phyloP scores from a whole-genome alignment of 441 rosid species.

The Biscutella laevigata region DNA sequence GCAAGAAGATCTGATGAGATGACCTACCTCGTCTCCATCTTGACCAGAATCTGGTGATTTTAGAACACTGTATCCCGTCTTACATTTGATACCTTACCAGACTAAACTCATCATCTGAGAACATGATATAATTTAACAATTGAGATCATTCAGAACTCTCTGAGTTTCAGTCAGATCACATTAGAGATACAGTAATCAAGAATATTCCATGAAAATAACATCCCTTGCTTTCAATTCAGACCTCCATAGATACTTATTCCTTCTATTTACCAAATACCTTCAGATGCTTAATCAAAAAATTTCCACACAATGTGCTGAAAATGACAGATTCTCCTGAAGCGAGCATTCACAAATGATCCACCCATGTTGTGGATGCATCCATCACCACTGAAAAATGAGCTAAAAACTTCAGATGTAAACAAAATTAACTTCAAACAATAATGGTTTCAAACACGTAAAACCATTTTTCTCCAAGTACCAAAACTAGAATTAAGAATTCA shows the following conservation, averaged over 20 bases:
- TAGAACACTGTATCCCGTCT: slow-evolving; percentile 1
- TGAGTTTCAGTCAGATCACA: slow-evolving; percentile 1
- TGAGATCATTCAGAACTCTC: slow-evolving; percentile 2
- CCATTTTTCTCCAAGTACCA: not conserved
- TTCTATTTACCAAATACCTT: not conserved
- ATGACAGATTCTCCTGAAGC: slow-evolving; percentile 17
- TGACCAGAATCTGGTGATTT: slow-evolving; percentile 9
- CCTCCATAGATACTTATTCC: slow-evolving; percentile 2
- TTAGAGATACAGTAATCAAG: not conserved
- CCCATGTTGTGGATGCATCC: not conserved
- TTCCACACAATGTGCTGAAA: slow-evolving; percentile 2
- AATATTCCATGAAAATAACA: not conserved
- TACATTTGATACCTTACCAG: slow-evolving; percentile 13
- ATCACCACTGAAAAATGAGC: not conserved
- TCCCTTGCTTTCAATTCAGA: not conserved
- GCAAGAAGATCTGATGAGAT: not conserved
- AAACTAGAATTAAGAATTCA: not conserved
- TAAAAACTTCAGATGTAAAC: not conserved
- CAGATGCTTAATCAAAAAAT: not conserved
- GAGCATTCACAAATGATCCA: not conserved
- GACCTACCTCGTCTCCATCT: slow-evolving; percentile 25
- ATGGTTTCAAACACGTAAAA: not conserved
- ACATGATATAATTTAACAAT: not conserved
- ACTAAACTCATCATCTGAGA: not conserved
- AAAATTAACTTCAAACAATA: not conserved